Evolutionary conservation across 2,329 filamentous ascomycete species (phyloP), one percentile per base, ranked within the genome.

Genomic region (Leptodontidium sp.): DNA sequence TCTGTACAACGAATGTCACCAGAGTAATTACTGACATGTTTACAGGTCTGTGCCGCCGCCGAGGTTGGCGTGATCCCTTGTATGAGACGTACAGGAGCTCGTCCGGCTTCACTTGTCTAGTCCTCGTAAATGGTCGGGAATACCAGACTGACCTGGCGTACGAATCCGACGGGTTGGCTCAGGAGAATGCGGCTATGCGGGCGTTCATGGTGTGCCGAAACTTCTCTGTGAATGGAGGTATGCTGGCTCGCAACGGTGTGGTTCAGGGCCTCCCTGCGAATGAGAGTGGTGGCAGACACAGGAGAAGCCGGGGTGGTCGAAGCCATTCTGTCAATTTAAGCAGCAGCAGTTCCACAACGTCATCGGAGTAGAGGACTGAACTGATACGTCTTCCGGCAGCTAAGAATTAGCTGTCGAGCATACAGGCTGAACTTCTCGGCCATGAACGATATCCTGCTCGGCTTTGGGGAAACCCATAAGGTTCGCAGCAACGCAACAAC

Each of bases 201-300:
- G 95, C 95, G 68, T 98, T 97, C 82, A 95, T 97, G 89, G 96
- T 98, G 74, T 98, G 95, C 85, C 91, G 94, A 73, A 97, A 97
- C 85, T 98, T 98, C 83, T 97, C 93, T 66, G 93, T 97, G 80
- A 98, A 97, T 79, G 94, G 97, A 76, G 95, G 95, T 79, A 97
- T 97, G 93, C 84, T 90, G 72, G 88, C 88, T 71, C 86, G 88
- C 72, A 91, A 90, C 77, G 88, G 88, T 53, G 89, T 90, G 71
- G 88, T 91, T 71, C 88, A 91, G 80, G 88, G 88, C 61, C 83
- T 91, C 47, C 88, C 88, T 72, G 81, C 87, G 67, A 78, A 75
- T 72, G 77, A 79, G 71, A 75, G 73, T 52, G 74, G 70, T 71
- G 71, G 74, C 59, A 75, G 77, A 68, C 74, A 78, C 71, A 75